Evolutionary conservation across 2,329 filamentous ascomycete genomes (phyloP), one percentile per base, ranked within the genome.

Genomic region (Apiospora sp.): DNA sequence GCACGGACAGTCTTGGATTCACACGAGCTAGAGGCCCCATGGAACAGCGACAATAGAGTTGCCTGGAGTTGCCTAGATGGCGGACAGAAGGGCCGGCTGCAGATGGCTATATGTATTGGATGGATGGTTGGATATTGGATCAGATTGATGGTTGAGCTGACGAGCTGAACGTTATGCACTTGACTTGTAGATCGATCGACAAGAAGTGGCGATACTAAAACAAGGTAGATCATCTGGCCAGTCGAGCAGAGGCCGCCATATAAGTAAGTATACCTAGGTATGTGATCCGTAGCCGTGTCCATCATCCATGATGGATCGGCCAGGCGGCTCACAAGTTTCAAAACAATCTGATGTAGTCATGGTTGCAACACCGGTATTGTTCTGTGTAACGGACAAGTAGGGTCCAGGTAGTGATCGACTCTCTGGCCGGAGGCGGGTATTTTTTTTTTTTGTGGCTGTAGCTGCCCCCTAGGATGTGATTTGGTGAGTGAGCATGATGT

Each of bases 331-430:
- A 64, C 34, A 64, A n/a, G 58, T 64, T 64, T 64, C 58, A 64
- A 64, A 64, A 64, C 58, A 41, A 64, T 64, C 58, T 22, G 58
- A 64, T 64, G 34, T 64, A 41, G 58, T 41, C 58, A 64, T 64
- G 1, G 34, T 22, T 64, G 58, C 58, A 64, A 64, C 58, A 64
- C 30, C 16, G 30, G 16, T 1, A 41, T 12, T 64, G 58, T 10
- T n/a, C 58, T 4, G 34, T 64, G 58, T 41, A 19, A 64, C 58
- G 58, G 12, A n/a, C 7, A 2, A 61, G 54, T 30, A 30, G 54
- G 19, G 19, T 16, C 10, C 43, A 44, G 43, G 12, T 22, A 46
- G 46, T 22, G 46, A n/a, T 48, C 46, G 16, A 19, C 7, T 22
- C 46, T 22, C 8, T 49, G 34, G 30, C 24, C 27, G 51, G 51